These are phyloP conservation scores for Prunus kanzakura DNA, from an alignment of 306 rosid genomes.

Conservation along the genomic window DNA sequence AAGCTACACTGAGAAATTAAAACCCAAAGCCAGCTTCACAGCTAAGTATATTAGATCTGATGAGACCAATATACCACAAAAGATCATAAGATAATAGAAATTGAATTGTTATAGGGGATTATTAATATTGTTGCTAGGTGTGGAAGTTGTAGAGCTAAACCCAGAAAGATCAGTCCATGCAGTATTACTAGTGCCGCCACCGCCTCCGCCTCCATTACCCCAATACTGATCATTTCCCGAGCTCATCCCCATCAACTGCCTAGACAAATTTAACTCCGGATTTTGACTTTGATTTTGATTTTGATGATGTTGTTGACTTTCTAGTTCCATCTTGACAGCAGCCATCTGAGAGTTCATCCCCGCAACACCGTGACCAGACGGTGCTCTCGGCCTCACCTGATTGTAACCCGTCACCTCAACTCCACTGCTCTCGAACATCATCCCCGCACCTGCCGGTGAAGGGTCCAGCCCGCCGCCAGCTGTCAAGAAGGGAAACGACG, in stretches of 20 bases:
- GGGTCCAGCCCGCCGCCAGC: conserved; percentile 37
- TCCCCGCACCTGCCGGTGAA: conserved; percentile 27
- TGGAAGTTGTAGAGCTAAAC: conserved; percentile 50
- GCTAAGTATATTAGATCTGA: neutral
- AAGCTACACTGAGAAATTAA: neutral
- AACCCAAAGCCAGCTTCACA: neutral
- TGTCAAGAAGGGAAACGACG: conserved; percentile 55
- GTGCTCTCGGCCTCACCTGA: conserved; percentile 35
- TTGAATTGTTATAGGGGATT: conserved; percentile 9
- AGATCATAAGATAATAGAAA: neutral
- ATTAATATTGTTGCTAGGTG: conserved; percentile 38
- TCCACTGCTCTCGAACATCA: conserved; percentile 36
- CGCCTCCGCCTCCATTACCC: conserved; percentile 20
- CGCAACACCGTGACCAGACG: conserved; percentile 37
- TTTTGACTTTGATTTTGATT: conserved; percentile 1
- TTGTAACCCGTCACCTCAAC: conserved; percentile 26
- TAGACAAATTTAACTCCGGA: conserved; percentile 47
- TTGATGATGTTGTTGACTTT: conserved; percentile 8
- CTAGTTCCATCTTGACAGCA: conserved; percentile 58
- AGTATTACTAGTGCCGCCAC: conserved; percentile 21
- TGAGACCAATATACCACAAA: neutral
- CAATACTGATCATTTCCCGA: conserved; percentile 49
- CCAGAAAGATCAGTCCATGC: conserved; percentile 68
- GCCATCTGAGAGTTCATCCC: conserved; percentile 30
- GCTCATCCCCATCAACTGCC: conserved; percentile 55